Percentiles rank a stretch among this genome's conserved stretches.
phyloP scores from a whole-genome alignment of 768 basidiomycete genomes.

The Strobilomyces dryophilus region DNA sequence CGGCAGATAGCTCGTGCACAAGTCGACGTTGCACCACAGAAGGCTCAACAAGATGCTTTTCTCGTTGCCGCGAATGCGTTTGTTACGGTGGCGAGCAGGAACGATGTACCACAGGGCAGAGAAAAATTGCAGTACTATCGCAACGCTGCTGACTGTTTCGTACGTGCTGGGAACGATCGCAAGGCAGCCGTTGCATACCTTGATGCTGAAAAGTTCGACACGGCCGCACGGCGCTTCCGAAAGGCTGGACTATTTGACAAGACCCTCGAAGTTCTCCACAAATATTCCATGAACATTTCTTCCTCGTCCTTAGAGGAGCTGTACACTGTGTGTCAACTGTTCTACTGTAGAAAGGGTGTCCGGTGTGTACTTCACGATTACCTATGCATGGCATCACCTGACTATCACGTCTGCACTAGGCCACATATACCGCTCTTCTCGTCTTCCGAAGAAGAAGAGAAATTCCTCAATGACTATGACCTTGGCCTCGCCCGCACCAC shows the following conservation, averaged over 20 bases:
- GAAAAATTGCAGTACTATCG: conserved; percentile 36
- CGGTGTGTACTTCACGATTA: conserved; percentile 9
- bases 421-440: conserved; percentile 46
- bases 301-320: conserved; percentile 33
- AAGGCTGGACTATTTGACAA: conserved; percentile 49
- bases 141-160: conserved; percentile 46
- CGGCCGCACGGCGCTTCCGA: conserved; percentile 44
- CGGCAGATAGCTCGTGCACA: too few species aligned
- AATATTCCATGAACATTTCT: conserved; percentile 31
- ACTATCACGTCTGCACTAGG: conserved; percentile 30
- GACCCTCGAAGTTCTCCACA: conserved; percentile 44
- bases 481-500: conserved; percentile 46
- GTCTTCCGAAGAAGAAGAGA: conserved; percentile 49
- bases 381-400: neutral
- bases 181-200: conserved; percentile 45
- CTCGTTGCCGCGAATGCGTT: conserved; percentile 49
- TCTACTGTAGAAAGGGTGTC: conserved; percentile 36
- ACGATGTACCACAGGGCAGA: conserved; percentile 23
- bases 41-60: conserved; percentile 36
- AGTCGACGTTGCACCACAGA: conserved; percentile 22
- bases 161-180: conserved; percentile 33
- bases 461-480: conserved; percentile 52
- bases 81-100: conserved; percentile 30
- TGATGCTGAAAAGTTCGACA: conserved; percentile 38
- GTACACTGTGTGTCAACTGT: conserved; percentile 40